phyloP scores from a whole-genome alignment of 2,329 filamentous ascomycete species.

The Microcyclosporella mali region DNA sequence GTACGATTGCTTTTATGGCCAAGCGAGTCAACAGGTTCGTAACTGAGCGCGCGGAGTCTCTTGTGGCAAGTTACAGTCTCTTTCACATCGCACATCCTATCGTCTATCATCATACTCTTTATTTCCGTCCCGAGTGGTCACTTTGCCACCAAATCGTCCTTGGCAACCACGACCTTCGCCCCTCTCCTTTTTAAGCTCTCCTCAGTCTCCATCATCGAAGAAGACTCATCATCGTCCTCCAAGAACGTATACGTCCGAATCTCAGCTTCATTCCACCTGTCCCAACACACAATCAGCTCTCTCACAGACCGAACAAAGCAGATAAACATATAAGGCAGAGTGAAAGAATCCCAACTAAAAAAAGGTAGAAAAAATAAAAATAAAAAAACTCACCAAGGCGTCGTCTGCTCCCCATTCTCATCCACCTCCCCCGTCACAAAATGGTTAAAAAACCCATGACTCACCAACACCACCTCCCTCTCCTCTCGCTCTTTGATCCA shows the following conservation, averaged over 20 bases:
- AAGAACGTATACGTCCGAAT: slow-evolving; percentile 25
- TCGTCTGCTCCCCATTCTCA: slow-evolving; percentile 11
- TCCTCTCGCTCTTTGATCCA: slow-evolving; percentile 6
- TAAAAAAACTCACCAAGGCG: slow-evolving; percentile 8
- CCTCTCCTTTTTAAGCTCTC: slow-evolving; percentile 16
- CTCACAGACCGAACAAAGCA: too few relatives aligned
- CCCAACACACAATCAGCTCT: slow-evolving; percentile 1
- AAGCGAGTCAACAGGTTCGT: too few relatives aligned
- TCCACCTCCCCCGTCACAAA: slow-evolving; percentile 18
- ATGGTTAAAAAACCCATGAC: slow-evolving; percentile 19
- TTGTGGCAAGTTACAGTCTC: too few relatives aligned
- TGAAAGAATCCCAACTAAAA: too few relatives aligned
- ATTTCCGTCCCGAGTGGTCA: too few relatives aligned
- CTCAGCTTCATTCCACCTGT: slow-evolving; percentile 26
- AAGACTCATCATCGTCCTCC: slow-evolving; percentile 19
- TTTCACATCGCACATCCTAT: too few relatives aligned
- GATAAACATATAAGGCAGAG: too few relatives aligned
- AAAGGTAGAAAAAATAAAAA: too few relatives aligned
- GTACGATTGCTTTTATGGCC: too few relatives aligned
- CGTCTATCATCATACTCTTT: not conserved
- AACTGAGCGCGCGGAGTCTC: too few relatives aligned
- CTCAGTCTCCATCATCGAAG: slow-evolving; percentile 24
- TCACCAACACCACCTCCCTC: slow-evolving; percentile 18
- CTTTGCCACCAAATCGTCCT: too few relatives aligned
- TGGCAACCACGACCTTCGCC: slow-evolving; percentile 3